Evolutionary conservation across 768 basidiomycete species (phyloP), one percentile per base, ranked within the genome.

Genomic region (Mycena indigotica): DNA sequence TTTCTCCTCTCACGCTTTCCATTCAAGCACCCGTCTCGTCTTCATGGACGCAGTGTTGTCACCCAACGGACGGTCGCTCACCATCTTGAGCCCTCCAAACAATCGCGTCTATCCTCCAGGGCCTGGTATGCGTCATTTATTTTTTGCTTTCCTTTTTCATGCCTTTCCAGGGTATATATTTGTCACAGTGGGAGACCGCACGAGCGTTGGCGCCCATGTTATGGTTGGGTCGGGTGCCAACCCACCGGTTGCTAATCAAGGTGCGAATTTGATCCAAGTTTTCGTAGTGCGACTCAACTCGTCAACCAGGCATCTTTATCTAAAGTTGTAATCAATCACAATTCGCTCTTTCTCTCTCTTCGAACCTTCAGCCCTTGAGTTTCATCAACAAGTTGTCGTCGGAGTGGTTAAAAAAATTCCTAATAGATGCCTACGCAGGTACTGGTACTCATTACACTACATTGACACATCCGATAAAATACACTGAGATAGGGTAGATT

Each of bases 61-160:
- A 2, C 56, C 55, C 12, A 63, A 68, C 59, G 60, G 60, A 30
- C 71, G 56, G 28, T 69, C 70, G 23, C 64, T 72, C 45, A 76
- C 60, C 26, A 69, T 70, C 53, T 71, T 70, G 21, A 73, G 68
- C 32, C 75, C 70, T 17, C 71, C 67, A 51, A 78, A 72, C 61
- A 65, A 69, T 30, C 67, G 67, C 8, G 67, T 71, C 21, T 73
- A 56, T 58, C 70, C 72, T 19, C 69, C 70, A 0, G 72, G 69
- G 28, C 71, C 72, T 56, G 60, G 57, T 58, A 53, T 5, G 50
- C 16, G 38, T 17, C 29, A 6, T 30, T 21, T 39, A 15, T 29
- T 13, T 5, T 24, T 28, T 45, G 2, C n/a, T 24, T 32, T 16
- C 13, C 12, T 39, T 21, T 52, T 19, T 29, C 25, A 30, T 4